Percentiles rank a stretch among this genome's conserved stretches.
Conservation (phyloP, 768 basidiomycete genomes). For the Tylopilus balloui region DNA sequence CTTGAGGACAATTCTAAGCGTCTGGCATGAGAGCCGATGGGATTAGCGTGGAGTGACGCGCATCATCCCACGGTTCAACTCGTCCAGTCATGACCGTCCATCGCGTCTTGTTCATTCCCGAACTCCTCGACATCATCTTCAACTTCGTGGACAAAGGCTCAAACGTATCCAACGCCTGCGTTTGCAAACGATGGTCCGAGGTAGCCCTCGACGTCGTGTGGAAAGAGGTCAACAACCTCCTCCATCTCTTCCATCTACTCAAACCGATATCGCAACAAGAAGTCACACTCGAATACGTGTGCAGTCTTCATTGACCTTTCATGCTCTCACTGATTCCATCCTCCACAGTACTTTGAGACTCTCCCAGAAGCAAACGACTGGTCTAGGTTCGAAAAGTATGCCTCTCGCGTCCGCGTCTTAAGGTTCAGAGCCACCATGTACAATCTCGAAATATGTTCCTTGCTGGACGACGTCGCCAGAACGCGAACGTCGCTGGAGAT, state of each 20-base stretch:
- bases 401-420: constrained; percentile 44
- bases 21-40: too few relatives aligned
- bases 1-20: too few relatives aligned
- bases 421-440: constrained; percentile 14
- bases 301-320: not conserved
- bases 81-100: not conserved
- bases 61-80: not conserved
- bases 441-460: constrained; percentile 10
- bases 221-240: constrained; percentile 46
- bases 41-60: not conserved
- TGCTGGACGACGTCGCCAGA: constrained; percentile 50
- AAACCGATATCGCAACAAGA: constrained; percentile 37
- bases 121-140: constrained; percentile 57
- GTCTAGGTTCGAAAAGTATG: constrained; percentile 52
- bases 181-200: constrained; percentile 58
- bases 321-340: not conserved
- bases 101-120: constrained; percentile 50
- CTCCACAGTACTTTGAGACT: constrained; percentile 37
- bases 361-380: constrained; percentile 48
- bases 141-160: constrained; percentile 38
- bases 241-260: constrained; percentile 45
- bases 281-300: constrained; percentile 22
- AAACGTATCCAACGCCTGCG: constrained; percentile 44
- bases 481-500: constrained; percentile 50
- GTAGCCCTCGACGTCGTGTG: constrained; percentile 56